Base-by-base conservation (phyloP, 345 rosid genomes). In the Sisymbrium altissimum region DNA sequence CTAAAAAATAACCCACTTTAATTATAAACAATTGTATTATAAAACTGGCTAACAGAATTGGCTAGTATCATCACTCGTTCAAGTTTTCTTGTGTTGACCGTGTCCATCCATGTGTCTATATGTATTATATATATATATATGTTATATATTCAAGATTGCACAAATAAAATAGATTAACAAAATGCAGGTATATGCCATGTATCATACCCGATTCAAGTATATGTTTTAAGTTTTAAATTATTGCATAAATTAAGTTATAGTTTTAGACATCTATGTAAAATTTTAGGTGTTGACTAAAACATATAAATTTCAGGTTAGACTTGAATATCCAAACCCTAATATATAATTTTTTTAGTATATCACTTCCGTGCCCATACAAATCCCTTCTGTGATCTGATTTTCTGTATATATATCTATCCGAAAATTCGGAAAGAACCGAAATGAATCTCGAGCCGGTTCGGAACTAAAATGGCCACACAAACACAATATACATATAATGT, bases 61-160 rank as follows among this genome's bases (percentile, higher is more conserved):
- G 25, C 40, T 67, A 59, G 55, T 39, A 56, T 40, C 8, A 41
- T 59, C 18, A 48, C 41, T 50, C 14, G 61, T 57, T 49, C 54
- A 40, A 59, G 7, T 45, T 74, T n/a, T 11, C 40, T 59, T 59
- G 73, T 25, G 32, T 30, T 59, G 73, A 67, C 62, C 38, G 54
- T 59, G 52, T 66, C 73, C 73, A 58, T 58, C 43, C 68, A 58
- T 74, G 67, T 63, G 53, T 50, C 8, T 50, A 27, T 21, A 6
- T 33, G 9, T 5, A 10, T n/a, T 23, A 23, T 23, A 23, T 23
- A 23, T 23, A 23, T 23, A 3, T 23, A 23, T 23, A 23, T 41
- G n/a, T 18, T 18, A 25, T 14, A 2, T 41, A 56, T 43, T 64
- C 33, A 41, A 30, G 29, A 72, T 43, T 21, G n/a, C 56, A 21